These are phyloP conservation scores for Saxophila tyrrhenica DNA, from an alignment of 495 filamentous ascomycete genomes.

Conservation along the genomic window DNA sequence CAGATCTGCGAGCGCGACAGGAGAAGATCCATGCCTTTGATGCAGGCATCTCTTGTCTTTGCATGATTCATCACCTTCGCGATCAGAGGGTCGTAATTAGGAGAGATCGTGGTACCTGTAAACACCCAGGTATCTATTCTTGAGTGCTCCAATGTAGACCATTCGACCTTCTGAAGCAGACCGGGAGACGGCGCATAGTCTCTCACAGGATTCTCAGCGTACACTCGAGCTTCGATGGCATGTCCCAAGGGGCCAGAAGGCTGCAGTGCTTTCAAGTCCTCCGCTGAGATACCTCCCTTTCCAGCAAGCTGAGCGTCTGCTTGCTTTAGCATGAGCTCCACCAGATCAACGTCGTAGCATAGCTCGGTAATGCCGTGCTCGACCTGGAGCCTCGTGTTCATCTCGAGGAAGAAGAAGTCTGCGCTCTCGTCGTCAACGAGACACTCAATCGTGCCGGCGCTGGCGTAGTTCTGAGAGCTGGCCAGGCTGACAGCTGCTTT, in stretches of 20 bases:
- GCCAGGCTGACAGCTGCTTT: slow-evolving; percentile 42
- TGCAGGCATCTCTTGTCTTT: slow-evolving; percentile 31
- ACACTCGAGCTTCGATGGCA: slow-evolving; percentile 51
- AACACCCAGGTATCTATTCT: slow-evolving; percentile 55
- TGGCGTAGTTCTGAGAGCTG: slow-evolving; percentile 43
- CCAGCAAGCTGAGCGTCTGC: slow-evolving; percentile 37
- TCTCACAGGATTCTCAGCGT: slow-evolving; percentile 48
- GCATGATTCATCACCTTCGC: slow-evolving; percentile 50
- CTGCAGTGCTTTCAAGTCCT: slow-evolving; percentile 29
- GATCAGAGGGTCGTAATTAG: slow-evolving; percentile 51
- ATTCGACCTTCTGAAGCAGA: slow-evolving; percentile 44
- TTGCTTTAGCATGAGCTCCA: slow-evolving; percentile 43
- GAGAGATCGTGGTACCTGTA: slow-evolving; percentile 41
- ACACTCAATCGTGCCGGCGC: slow-evolving; percentile 53
- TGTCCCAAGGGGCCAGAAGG: slow-evolving; percentile 30
- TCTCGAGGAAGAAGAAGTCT: slow-evolving; percentile 55
- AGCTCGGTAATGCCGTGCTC: slow-evolving; percentile 57
- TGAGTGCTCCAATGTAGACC: slow-evolving; percentile 32
- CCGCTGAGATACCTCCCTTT: slow-evolving; percentile 31
- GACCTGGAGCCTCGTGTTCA: slow-evolving; percentile 58
- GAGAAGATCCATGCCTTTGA: slow-evolving; percentile 34
- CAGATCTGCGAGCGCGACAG: slow-evolving; percentile 36
- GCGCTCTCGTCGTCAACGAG: slow-evolving; percentile 48
- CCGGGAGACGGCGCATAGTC: slow-evolving; percentile 49
- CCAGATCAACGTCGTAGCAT: slow-evolving; percentile 48